Evolutionary conservation across 2,329 filamentous ascomycete genomes (phyloP).

Genomic region (Claviceps quebecensis): DNA sequence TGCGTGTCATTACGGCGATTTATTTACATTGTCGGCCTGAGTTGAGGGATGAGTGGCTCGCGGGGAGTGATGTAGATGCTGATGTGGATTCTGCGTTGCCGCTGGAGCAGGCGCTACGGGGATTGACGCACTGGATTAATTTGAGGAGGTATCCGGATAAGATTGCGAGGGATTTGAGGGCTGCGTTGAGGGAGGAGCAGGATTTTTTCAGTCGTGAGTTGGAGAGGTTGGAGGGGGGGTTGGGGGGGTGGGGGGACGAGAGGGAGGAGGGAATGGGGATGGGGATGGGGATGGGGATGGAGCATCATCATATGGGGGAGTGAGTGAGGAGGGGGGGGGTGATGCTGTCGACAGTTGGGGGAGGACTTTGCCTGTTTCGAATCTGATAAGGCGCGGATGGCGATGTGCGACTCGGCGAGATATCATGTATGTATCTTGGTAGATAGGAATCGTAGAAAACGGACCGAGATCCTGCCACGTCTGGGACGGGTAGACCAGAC

Average conservation of each 20-base stretch:
- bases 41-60: slow-evolving; percentile 86
- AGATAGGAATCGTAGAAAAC: too few species aligned
- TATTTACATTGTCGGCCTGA: slow-evolving; percentile 90
- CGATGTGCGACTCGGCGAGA: too few species aligned
- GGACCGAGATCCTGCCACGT: too few species aligned
- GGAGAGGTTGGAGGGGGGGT: slow-evolving; percentile 51
- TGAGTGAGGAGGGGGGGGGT: slow-evolving; percentile 14
- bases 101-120: slow-evolving; percentile 77
- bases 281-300: slow-evolving; percentile 21
- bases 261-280: slow-evolving; percentile 18
- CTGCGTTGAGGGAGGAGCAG: slow-evolving; percentile 54
- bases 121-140: slow-evolving; percentile 91
- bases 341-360: background rate
- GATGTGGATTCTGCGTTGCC: slow-evolving; percentile 89
- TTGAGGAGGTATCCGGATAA: slow-evolving; percentile 67
- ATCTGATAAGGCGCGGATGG: too few species aligned
- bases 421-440: too few species aligned
- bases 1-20: slow-evolving; percentile 95
- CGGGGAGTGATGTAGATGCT: slow-evolving; percentile 79
- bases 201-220: slow-evolving; percentile 70
- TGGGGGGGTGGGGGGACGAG: slow-evolving; percentile 22
- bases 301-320: slow-evolving; percentile 15
- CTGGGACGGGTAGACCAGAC: too few species aligned
- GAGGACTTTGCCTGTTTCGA: too few species aligned
- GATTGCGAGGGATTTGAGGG: slow-evolving; percentile 46